phyloP scores from a whole-genome alignment of 495 filamentous ascomycete species.

The Aspergillus asperescens region DNA sequence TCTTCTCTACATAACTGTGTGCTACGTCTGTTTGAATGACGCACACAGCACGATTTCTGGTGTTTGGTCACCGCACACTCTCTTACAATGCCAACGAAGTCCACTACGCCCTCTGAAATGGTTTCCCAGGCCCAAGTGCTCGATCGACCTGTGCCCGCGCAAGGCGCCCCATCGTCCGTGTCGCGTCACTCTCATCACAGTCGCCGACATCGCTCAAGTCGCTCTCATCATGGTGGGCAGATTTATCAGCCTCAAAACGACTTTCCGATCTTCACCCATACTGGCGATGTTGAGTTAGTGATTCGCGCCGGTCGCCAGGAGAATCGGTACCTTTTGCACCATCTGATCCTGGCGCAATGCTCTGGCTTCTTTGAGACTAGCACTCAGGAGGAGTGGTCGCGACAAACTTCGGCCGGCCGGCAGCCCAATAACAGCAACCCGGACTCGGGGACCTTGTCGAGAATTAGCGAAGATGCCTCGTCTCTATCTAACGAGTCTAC shows the following conservation, averaged over 20 bases:
- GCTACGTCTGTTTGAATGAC: conserved; percentile 18
- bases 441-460: conserved; percentile 41
- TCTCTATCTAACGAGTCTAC: conserved; percentile 41
- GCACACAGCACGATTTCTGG: conserved; percentile 12
- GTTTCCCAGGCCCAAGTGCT: conserved; percentile 66
- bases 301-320: conserved; percentile 67
- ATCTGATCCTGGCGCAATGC: conserved; percentile 76
- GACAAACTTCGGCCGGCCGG: conserved; percentile 27
- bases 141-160: conserved; percentile 47
- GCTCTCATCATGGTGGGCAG: conserved; percentile 73
- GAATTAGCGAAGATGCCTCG: conserved; percentile 54
- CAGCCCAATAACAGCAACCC: conserved; percentile 22
- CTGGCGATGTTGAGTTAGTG: conserved; percentile 85
- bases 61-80: conserved; percentile 16
- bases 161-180: conserved; percentile 54
- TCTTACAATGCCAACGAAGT: conserved; percentile 20
- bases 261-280: conserved; percentile 85
- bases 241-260: conserved; percentile 74
- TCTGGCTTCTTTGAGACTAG: conserved; percentile 92
- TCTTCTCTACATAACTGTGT: conserved; percentile 1
- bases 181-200: conserved; percentile 52
- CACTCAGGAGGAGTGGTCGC: conserved; percentile 81
- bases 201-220: conserved; percentile 64
- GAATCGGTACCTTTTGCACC: conserved; percentile 78
- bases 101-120: conserved; percentile 41